A percentile compares a stretch with the other conserved stretches of the same genome.
Conservation (phyloP, 805 yeast species). For the Saccharomycopsis sp. region DNA sequence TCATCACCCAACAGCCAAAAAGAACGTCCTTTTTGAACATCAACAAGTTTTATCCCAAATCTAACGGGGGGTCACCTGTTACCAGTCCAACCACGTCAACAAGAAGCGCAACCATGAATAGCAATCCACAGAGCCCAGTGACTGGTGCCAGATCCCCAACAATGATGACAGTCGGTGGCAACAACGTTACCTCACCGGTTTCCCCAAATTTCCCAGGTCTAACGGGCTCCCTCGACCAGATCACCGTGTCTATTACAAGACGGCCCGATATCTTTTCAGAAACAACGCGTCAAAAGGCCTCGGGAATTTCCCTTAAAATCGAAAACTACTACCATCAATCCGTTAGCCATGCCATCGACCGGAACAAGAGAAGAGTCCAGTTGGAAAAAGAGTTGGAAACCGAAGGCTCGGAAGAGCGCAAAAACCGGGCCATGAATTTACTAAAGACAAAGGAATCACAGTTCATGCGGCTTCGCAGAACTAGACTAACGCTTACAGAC, state of each 20-base stretch:
- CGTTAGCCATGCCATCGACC: slow-evolving; percentile 85
- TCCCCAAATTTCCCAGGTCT: neutral
- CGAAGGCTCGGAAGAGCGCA: slow-evolving; percentile 76
- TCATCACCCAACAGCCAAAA: slow-evolving; percentile 22
- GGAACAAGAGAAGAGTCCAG: slow-evolving; percentile 86
- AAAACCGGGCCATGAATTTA: slow-evolving; percentile 68
- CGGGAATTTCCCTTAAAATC: slow-evolving; percentile 69
- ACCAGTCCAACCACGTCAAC: slow-evolving; percentile 19
- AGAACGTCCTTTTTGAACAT: slow-evolving; percentile 21
- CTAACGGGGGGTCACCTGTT: no score
- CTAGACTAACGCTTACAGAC: slow-evolving; percentile 74
- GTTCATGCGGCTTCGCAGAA: slow-evolving; percentile 74
- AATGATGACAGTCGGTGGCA: neutral
- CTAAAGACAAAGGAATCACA: slow-evolving; percentile 87
- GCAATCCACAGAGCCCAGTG: neutral
- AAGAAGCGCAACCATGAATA: neutral
- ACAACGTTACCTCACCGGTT: neutral
- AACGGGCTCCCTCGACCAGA: neutral
- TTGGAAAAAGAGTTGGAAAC: slow-evolving; percentile 69
- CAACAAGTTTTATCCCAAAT: slow-evolving; percentile 18
- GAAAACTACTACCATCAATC: slow-evolving; percentile 82
- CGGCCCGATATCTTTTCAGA: slow-evolving; percentile 75
- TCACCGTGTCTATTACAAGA: slow-evolving; percentile 28
- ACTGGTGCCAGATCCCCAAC: neutral
- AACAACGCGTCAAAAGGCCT: slow-evolving; percentile 70